Evolutionary conservation across 2,329 filamentous ascomycete species (phyloP), one percentile per base, ranked within the genome.

Genomic region (Fusarium heterosporum): DNA sequence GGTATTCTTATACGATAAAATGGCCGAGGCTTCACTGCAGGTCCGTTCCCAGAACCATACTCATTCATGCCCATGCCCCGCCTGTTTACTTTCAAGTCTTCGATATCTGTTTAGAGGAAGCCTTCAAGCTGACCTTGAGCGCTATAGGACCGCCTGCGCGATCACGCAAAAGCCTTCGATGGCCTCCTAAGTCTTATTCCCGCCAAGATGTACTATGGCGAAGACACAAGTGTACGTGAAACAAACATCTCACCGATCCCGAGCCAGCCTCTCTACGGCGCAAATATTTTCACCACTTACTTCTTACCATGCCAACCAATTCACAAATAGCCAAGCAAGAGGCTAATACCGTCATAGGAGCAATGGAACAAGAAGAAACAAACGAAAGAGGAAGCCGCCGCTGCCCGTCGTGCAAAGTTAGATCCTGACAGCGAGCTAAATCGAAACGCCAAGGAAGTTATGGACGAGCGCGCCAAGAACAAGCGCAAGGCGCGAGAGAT

Each of bases 351-450:
- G 32, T 32, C 43, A 64, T 74, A 97, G 93, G 91, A 96, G 73
- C 93, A 97, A 89, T 97, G 93, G 93, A 77, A 89, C 78, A 90
- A 90, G 76, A 97, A 96, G 81, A 98, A 98, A 83, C 94, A 98
- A 81, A 95, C 93, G 49, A 97, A 97, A 77, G 91, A 93, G 78
- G 87, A 97, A 78, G 92, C 92, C 61, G 88, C 89, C 64, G 89
- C 91, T 70, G 92, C 93, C 55, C 93, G 93, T 81, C 87, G 90
- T 75, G 93, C 91, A 61, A 98, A 97, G 81, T 86, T 98, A 39
- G 93, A 98, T 74, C 94, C 96, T 26, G 93, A 95, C 69, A 93
- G 93, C 74, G 89, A 90, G 64, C 77, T 85, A 69, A 96, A 96
- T 83, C 83, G 82, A 67, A 96, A 89, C 68, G 95, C 93, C 63